Conservation (phyloP, 331 rosid species). For the Stylosanthes scabra region DNA sequence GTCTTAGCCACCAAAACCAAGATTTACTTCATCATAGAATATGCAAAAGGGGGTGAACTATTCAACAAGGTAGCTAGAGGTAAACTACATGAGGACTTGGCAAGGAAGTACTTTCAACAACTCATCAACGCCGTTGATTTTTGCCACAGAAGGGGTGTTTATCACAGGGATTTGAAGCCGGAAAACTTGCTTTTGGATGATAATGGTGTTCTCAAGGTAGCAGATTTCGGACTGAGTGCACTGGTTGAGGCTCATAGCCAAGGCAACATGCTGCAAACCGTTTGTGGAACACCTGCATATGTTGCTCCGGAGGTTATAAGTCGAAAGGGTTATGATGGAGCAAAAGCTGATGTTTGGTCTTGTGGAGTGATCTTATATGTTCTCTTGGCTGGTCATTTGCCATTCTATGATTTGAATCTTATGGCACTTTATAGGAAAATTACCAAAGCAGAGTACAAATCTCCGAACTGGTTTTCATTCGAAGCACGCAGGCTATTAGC, state of each 20-base stretch:
- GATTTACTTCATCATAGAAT: constrained; percentile 68
- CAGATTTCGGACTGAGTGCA: constrained; percentile 81
- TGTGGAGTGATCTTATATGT: constrained; percentile 73
- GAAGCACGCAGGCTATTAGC: constrained; percentile 49
- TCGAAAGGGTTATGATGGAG: constrained; percentile 61
- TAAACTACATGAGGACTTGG: constrained; percentile 50
- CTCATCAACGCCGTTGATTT: constrained; percentile 58
- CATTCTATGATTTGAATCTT: constrained; percentile 58
- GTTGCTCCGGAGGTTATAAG: constrained; percentile 66
- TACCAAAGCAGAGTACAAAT: constrained; percentile 49
- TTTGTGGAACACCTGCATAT: constrained; percentile 74
- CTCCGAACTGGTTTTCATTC: constrained; percentile 60
- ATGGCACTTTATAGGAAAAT: constrained; percentile 60
- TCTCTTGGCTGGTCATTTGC: constrained; percentile 64
- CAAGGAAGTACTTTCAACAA: constrained; percentile 67
- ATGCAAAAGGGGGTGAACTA: constrained; percentile 71
- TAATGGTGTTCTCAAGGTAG: constrained; percentile 66
- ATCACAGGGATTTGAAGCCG: constrained; percentile 75
- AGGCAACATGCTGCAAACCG: constrained; percentile 54
- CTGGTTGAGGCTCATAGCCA: constrained; percentile 53
- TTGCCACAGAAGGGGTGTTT: constrained; percentile 71
- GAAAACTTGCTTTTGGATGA: constrained; percentile 80
- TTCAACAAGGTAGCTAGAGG: constrained; percentile 58
- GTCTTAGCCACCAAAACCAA: constrained; percentile 66
- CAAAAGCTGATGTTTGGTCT: constrained; percentile 72